These are phyloP conservation scores for Hypoxylon lenormandii DNA, from an alignment of 495 filamentous ascomycete genomes.

Conservation along the genomic window DNA sequence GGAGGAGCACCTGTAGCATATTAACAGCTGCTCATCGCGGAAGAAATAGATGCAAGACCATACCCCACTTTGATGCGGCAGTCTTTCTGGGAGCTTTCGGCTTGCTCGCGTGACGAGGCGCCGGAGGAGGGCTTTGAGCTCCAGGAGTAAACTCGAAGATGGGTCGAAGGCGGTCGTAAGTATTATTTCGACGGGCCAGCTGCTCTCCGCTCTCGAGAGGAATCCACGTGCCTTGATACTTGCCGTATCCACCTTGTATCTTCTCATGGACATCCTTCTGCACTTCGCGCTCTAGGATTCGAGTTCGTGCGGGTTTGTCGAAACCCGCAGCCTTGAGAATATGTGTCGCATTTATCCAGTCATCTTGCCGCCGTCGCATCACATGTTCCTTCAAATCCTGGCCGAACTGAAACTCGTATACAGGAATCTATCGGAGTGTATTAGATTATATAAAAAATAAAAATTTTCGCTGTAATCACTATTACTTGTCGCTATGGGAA, in stretches of 20 bases:
- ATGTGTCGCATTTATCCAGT: constrained; percentile 96
- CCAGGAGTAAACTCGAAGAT: constrained; percentile 92
- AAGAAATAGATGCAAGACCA: constrained; percentile 38
- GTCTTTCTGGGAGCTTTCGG: constrained; percentile 73
- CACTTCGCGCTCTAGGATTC: constrained; percentile 95
- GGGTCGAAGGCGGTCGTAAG: constrained; percentile 80
- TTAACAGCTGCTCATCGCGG: constrained; percentile 37
- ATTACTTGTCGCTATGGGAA: not conserved
- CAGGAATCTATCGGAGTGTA: constrained; percentile 73
- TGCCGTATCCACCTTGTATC: constrained; percentile 97
- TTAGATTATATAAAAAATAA: not conserved
- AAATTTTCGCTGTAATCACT: not conserved
- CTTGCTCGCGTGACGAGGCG: constrained; percentile 90
- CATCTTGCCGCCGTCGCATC: constrained; percentile 89
- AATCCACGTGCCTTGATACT: constrained; percentile 99
- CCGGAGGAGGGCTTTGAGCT: constrained; percentile 87
- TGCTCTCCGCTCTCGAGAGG: constrained; percentile 82
- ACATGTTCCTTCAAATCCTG: constrained; percentile 75
- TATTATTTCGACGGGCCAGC: constrained; percentile 85
- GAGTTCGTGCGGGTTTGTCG: constrained; percentile 87
- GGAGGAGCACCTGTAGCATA: constrained; percentile 39
- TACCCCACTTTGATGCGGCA: constrained; percentile 67
- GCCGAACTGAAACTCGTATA: constrained; percentile 87
- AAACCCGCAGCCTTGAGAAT: constrained; percentile 82
- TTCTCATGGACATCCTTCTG: constrained; percentile 97